Percentiles rank a stretch among this genome's conserved stretches.
phyloP scores from a whole-genome alignment of 2,329 filamentous ascomycete genomes.

The Penicillium sp. region DNA sequence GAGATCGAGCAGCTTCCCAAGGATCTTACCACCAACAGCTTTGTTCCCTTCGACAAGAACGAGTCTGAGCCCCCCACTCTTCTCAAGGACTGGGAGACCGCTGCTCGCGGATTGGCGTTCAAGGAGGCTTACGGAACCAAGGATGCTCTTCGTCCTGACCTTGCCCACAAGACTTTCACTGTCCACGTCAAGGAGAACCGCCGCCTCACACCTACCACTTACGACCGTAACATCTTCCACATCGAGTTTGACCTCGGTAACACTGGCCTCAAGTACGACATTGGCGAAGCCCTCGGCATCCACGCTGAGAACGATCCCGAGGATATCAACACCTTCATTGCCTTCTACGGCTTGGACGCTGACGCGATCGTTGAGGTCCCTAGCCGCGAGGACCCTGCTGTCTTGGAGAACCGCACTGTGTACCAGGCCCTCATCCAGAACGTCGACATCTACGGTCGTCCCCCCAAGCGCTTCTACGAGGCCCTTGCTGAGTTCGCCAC shows the following conservation, averaged over 20 bases:
- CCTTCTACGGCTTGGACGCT: conserved; percentile 81
- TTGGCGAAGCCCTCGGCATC: conserved; percentile 94
- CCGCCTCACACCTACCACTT: conserved; percentile 80
- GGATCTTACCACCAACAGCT: conserved; percentile 76
- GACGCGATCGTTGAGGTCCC: conserved; percentile 89
- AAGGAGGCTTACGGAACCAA: conserved; percentile 88
- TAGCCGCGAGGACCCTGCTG: conserved; percentile 72
- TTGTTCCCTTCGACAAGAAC: conserved; percentile 74
- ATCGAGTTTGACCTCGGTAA: conserved; percentile 95
- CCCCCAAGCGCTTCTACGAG: conserved; percentile 98
- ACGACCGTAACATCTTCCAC: conserved; percentile 99
- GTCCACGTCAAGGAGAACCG: conserved; percentile 95
- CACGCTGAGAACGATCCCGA: conserved; percentile 88
- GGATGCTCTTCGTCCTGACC: conserved; percentile 76
- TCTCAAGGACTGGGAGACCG: conserved; percentile 77
- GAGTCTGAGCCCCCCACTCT: conserved; percentile 68
- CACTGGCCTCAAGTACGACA: conserved; percentile 92
- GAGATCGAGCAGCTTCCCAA: conserved; percentile 54
- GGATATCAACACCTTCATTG: conserved; percentile 82
- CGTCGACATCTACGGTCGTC: conserved; percentile 93
- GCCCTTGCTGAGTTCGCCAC: conserved; percentile 80
- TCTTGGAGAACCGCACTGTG: conserved; percentile 85
- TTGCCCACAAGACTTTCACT: conserved; percentile 80
- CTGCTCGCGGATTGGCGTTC: conserved; percentile 85
- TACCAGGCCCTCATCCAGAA: conserved; percentile 92